Base-by-base conservation (phyloP, 352 stramenopile genomes). In the Pythium aquatile region DNA sequence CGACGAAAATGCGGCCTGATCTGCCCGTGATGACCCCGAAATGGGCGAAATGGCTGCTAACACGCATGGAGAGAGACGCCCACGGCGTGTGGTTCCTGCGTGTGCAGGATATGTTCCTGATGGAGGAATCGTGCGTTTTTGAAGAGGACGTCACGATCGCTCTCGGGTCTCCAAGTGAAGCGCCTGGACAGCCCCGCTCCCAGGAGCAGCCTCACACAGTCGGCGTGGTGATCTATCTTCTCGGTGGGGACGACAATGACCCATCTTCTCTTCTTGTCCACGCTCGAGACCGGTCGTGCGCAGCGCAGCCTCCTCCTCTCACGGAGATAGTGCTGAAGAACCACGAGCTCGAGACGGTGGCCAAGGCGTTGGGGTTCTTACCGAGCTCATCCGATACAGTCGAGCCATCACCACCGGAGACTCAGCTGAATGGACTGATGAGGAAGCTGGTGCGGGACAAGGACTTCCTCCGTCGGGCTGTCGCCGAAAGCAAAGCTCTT, bases 401-500 rank as follows among this genome's bases (percentile, higher is more conserved):
- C 2, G 56, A 55, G n/a, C 16, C 20, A n/a, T 9, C 6, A 24
- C n/a, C 8, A 24, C 20, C 20, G 20, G 20, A 24, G 6, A 29
- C 29, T 13, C 14, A 17, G n/a, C 33, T 26, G 17, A 29, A 55
- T 40, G 52, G 72, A 32, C 48, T 70, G 1, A 30, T 74, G 30
- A 49, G 30, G 13, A 32, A n/a, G 8, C 28, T 85, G 11, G 40
- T 82, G 33, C 57, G 70, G 33, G 67, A 88, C 42, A 35, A 58
- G 0, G 63, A 69, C 1, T 88, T 87, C 46, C 62, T 85, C 8
- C 46, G 52, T 1, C 44, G 70, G 14, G 42, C 76, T 6, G 61
- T 66, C 2, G 75, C 69, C 2, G 70, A 77, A 17, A 77, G 60
- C 20, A 76, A 78, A 32, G 56, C 77, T 13, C 9, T 88, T 29